A percentile compares a stretch with the other conserved stretches of the same genome.
Conservation (phyloP, 257 asterid genomes). For the Solanum commersonii region DNA sequence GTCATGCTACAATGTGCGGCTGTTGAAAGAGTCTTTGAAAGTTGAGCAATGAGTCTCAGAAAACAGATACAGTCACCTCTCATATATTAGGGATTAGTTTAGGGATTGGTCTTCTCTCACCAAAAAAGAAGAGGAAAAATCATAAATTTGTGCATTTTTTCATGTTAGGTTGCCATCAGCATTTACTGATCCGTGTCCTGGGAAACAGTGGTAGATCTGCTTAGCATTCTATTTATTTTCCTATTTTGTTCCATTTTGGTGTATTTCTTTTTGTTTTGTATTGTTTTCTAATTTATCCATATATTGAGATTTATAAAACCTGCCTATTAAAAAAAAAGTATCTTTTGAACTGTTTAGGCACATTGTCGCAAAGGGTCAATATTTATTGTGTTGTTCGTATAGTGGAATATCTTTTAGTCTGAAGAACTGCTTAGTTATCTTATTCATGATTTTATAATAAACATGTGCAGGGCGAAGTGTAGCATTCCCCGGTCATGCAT, state of each 20-base stretch:
- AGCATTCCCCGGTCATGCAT: conserved; percentile 97
- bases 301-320: not conserved
- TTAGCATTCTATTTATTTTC: not conserved
- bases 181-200: not conserved
- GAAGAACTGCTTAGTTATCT: not conserved
- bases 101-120: not conserved
- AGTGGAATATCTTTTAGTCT: not conserved
- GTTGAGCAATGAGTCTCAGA: not conserved
- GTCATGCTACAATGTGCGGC: not conserved
- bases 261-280: not conserved
- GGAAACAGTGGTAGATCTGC: not conserved
- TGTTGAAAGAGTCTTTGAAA: not conserved
- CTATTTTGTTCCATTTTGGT: not conserved
- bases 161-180: not conserved
- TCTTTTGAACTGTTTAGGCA: not conserved
- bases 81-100: not conserved
- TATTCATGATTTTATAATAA: not conserved
- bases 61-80: not conserved
- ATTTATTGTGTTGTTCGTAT: not conserved
- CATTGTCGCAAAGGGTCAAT: not conserved
- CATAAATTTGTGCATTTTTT: not conserved
- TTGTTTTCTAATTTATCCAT: not conserved
- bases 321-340: not conserved
- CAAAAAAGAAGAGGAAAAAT: not conserved
- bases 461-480: conserved; percentile 78